Conservation (phyloP, 2,329 filamentous ascomycete species). For the Venturiaceae sp. region DNA sequence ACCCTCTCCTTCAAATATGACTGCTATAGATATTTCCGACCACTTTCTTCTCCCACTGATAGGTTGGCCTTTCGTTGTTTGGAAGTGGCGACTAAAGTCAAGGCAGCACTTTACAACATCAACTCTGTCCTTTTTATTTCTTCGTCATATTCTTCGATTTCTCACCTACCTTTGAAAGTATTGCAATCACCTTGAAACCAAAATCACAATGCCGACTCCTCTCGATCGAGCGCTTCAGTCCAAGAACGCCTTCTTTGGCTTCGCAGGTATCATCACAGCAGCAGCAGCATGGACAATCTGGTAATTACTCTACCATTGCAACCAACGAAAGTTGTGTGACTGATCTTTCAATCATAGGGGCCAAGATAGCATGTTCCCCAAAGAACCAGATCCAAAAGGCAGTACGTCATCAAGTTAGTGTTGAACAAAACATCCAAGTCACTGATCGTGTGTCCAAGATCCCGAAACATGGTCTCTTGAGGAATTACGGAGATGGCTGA, state of each 20-base stretch:
- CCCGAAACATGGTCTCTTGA: constrained; percentile 7
- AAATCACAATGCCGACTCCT: constrained; percentile 34
- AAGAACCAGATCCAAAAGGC: constrained; percentile 65
- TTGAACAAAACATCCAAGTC: not conserved
- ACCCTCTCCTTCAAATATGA: no score
- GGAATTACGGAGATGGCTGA: constrained; percentile 69
- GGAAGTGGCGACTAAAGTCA: not conserved
- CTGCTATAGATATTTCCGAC: no score
- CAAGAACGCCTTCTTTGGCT: constrained; percentile 35
- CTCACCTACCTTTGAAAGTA: not conserved
- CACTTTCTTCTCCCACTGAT: no score
- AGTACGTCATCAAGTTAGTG: constrained; percentile 36
- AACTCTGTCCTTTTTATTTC: not conserved
- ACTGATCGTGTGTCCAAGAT: not conserved
- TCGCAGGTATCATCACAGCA: constrained; percentile 71
- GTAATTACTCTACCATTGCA: constrained; percentile 20
- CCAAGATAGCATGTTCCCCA: constrained; percentile 65
- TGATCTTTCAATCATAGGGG: constrained; percentile 31
- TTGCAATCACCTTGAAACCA: not conserved
- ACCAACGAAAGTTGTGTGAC: no score
- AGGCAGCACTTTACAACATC: not conserved
- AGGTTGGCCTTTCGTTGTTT: no score
- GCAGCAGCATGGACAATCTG: constrained; percentile 78
- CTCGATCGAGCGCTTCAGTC: constrained; percentile 37
- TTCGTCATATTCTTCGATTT: not conserved